phyloP scores from a whole-genome alignment of 768 basidiomycete genomes.

The Sarcodon aspratus region DNA sequence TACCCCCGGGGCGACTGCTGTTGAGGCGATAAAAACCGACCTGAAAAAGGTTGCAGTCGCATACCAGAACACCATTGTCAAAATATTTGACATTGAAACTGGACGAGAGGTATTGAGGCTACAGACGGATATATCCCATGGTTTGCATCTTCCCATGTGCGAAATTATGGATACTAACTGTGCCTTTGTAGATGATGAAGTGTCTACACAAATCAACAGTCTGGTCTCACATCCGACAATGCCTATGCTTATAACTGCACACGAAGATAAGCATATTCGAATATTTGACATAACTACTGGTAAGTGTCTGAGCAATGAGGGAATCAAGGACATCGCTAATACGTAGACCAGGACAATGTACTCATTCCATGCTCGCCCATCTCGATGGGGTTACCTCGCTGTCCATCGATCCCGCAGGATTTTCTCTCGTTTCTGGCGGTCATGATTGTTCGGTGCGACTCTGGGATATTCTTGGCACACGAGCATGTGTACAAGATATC shows the following conservation, averaged over 20 bases:
- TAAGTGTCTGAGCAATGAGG: conserved; percentile 22
- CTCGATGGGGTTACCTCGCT: conserved; percentile 87
- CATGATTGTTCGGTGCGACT: conserved; percentile 92
- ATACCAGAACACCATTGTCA: conserved; percentile 80
- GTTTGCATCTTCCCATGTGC: conserved; percentile 23
- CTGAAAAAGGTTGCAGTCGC: conserved; percentile 84
- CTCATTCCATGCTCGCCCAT: conserved; percentile 84
- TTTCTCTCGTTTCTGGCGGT: conserved; percentile 79
- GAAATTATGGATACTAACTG: not conserved
- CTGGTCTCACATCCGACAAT: conserved; percentile 87
- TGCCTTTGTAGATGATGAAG: conserved; percentile 41
- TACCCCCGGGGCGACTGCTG: conserved; percentile 59
- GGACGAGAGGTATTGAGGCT: conserved; percentile 65
- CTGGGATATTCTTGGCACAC: conserved; percentile 82
- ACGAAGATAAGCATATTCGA: conserved; percentile 90
- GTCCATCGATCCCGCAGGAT: conserved; percentile 79
- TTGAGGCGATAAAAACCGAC: conserved; percentile 77
- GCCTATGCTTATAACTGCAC: conserved; percentile 78
- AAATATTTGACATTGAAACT: conserved; percentile 83
- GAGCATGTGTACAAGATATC: conserved; percentile 81
- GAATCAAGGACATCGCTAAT: conserved; percentile 1
- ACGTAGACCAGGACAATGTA: conserved; percentile 55
- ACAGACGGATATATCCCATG: conserved; percentile 48
- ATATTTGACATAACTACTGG: conserved; percentile 81
- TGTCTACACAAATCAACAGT: conserved; percentile 74